Conservation (phyloP, 2,329 filamentous ascomycete genomes). For the Nannizziopsis arthrosporioides region DNA sequence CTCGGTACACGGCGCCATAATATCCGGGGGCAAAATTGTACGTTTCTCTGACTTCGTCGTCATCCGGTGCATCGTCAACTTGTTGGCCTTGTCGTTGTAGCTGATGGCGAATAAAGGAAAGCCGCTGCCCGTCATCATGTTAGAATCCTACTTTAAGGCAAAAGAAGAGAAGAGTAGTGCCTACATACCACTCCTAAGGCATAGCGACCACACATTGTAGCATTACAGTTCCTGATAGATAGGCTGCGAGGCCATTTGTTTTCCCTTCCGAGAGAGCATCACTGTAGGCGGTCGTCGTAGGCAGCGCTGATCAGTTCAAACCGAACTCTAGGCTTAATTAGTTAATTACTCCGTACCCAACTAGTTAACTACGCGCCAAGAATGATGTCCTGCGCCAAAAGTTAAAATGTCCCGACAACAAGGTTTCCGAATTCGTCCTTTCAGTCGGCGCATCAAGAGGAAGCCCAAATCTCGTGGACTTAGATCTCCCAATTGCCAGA, state of each 20-base stretch:
- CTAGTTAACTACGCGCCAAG: constrained; percentile 5
- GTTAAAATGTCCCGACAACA: background rate
- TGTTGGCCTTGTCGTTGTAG: constrained; percentile 64
- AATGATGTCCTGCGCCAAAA: too few relatives aligned
- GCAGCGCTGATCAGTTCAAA: too few relatives aligned
- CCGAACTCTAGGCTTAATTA: background rate
- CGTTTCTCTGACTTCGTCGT: constrained; percentile 59
- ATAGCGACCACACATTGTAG: constrained; percentile 56
- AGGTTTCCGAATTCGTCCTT: background rate
- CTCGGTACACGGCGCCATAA: constrained; percentile 73
- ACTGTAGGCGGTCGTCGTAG: too few relatives aligned
- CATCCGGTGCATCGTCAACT: constrained; percentile 58
- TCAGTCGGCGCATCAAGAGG: too few relatives aligned
- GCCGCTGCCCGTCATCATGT: constrained; percentile 44
- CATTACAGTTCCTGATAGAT: background rate
- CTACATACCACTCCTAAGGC: constrained; percentile 48
- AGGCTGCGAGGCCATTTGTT: background rate
- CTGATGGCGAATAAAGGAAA: constrained; percentile 61
- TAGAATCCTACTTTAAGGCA: constrained; percentile 9
- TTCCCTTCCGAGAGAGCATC: background rate
- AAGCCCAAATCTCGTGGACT: too few relatives aligned
- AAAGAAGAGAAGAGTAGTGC: constrained; percentile 10
- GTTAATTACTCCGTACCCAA: too few relatives aligned
- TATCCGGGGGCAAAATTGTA: constrained; percentile 92
- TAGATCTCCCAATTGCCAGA: background rate